Base-by-base conservation (phyloP, 1,284 basidiomycete species). In the Ustilago trichophora region DNA sequence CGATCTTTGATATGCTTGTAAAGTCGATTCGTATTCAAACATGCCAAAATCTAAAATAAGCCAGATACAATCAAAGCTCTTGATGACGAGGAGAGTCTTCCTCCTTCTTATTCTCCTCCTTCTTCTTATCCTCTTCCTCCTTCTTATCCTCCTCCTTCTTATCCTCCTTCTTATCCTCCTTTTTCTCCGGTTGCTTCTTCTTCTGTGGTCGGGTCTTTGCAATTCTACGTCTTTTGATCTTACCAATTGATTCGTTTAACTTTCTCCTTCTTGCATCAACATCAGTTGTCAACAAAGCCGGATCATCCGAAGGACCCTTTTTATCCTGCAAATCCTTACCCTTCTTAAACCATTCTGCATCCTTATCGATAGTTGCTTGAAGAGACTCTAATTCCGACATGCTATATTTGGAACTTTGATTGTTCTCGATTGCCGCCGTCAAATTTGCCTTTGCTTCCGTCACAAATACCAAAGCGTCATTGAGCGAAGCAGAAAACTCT, bases 391-490 rank as follows among this genome's bases (percentile, higher is more conserved):
- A 64, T 52, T 82, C 81, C 12, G 76, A 59, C 9, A 63, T 57
- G 33, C 75, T 72, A 55, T 80, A 82, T 63, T 80, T 82, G 59
- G 67, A 72, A 25, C 53, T 56, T 25, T 55, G 42, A 26, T 67
- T 68, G n/a, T 50, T 44, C 35, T 58, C 88, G 62, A 91, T 82
- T 81, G 91, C 82, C n/a, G 73, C 55, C 3, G 84, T 84, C 60
- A 82, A 70, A 71, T 85, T 94, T 62, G 86, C 80, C 7, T 85
- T 84, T 13, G 93, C 93, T 57, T 93, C 90, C 0, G 85, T 83
- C 32, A 96, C 85, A 87, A 97, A 98, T 18, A 89, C 80, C 12
- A 89, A 87, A 4, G 90, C 83, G 7, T 84, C 81, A 24, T 79
- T 76, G 72, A 87, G 83, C 8, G 85, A 85, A 85, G 90, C 83